Evolutionary conservation across 2,329 filamentous ascomycete species (phyloP), one percentile per base, ranked within the genome.

Genomic region (Alternaria longipes): DNA sequence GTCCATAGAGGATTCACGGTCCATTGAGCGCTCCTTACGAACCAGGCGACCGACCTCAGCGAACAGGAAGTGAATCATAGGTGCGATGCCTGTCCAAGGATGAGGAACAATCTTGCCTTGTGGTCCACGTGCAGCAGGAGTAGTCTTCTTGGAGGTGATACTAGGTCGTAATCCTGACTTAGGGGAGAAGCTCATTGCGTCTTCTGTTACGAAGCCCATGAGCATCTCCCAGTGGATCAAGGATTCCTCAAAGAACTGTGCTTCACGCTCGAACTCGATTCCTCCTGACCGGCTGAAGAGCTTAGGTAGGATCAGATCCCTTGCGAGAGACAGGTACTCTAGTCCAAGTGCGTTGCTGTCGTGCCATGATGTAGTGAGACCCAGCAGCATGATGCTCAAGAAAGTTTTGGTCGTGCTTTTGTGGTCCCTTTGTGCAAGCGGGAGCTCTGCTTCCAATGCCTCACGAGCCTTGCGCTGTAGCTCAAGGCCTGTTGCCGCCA

Each of bases 221-320:
- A 86, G 78, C 85, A 87, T 87, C 65, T 87, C 85, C 85, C 85
- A 87, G 63, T 86, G 85, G 51, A 86, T 82, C 41, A 87, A 74
- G 22, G 84, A 83, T 67, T 86, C 84, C 61, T 86, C 81, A 63
- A 86, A 86, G 69, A 87, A 87, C 32, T 83, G 81, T 56, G 76
- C 78, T 60, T 79, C 70, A 16, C 74, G 71, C 50, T 77, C 73
- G 20, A 74, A 64, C 47, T 76, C 66, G 59, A 75, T 69, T 11
- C 76, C 67, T 57, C 74, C 70, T 1, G 73, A 71, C 11, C 68
- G 70, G 45, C 71, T 72, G 22, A 81, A 66, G 20, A 84, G 78
- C 55, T 84, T 83, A 9, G 82, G 83, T 46, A 76, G 76, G 51
- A 78, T 82, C 30, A 79, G 75, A 56, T 71, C 79, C 52, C 78